Base-by-base conservation (phyloP, 352 stramenopile genomes). In the Albugo candida region DNA sequence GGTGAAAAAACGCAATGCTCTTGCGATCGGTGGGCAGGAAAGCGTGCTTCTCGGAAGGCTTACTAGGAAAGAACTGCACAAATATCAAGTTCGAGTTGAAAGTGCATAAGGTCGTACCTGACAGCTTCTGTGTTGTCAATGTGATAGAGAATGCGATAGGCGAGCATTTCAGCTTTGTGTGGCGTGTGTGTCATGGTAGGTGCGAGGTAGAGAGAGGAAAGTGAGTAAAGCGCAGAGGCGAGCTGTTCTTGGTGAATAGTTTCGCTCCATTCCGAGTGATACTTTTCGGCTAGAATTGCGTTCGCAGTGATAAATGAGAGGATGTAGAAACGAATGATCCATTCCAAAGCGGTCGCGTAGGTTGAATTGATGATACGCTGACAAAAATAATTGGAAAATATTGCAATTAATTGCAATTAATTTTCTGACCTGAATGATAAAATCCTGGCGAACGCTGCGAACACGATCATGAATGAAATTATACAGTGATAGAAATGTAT, bases 381-480 rank as follows among this genome's bases (percentile, higher is more conserved):
- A 24, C 8, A 8, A 43, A 24, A 43, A 10, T 24, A 24, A 24
- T 24, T 43, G 38, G 20, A 43, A 24, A 43, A 24, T 43, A 43
- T 24, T 24, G 17, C 20, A 13, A 14, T 10, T 45, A 16, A 24
- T 14, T 24, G 40, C 17, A n/a, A 16, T 40, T 46, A 18, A 5
- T 19, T n/a, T 16, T 17, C 42, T 8, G 55, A 78, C 68, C 64
- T 84, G 72, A 5, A 85, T 48, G 4, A 64, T 77, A 41, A 81
- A 76, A 57, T 85, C 73, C 47, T 85, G 70, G 35, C 73, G 68
- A 12, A 85, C 63, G 34, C 68, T 77, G 12, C 73, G 73, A 19
- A 83, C 31, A n/a, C 73, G 66, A 53, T 85, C 73, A 40, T 59
- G 72, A 1, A 85, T 16, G 48, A 83, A 85, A 48, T 85, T 64